Evolutionary conservation across 495 filamentous ascomycete species (phyloP).

Genomic region (Cercophora newfieldiana): DNA sequence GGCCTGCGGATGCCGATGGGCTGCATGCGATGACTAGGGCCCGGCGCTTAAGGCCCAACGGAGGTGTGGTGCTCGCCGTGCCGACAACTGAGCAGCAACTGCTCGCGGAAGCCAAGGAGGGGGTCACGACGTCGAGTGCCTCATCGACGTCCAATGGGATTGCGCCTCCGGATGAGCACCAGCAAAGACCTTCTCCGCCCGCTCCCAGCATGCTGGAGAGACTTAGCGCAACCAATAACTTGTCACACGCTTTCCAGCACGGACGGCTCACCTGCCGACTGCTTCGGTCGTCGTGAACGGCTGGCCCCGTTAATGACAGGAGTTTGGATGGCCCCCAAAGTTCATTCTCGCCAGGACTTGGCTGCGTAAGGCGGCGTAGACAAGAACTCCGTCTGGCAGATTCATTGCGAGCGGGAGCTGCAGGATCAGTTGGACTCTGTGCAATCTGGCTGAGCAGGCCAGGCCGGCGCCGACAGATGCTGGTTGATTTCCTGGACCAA

Average conservation of each 20-base stretch:
- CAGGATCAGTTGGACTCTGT: not conserved
- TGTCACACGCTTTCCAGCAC: not conserved
- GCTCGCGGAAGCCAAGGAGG: not conserved
- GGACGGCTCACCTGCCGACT: conserved; percentile 1
- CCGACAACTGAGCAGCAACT: conserved; percentile 28
- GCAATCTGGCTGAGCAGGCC: not conserved
- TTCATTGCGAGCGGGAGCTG: not conserved
- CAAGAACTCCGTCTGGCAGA: not conserved
- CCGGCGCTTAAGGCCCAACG: conserved; percentile 37
- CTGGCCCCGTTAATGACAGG: conserved; percentile 1
- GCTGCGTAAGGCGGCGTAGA: not conserved
- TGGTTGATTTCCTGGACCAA: not conserved
- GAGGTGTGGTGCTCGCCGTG: conserved; percentile 29
- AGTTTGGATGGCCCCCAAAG: conserved; percentile 14
- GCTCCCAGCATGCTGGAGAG: conserved; percentile 34
- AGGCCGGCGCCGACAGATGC: not conserved
- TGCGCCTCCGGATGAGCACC: not conserved
- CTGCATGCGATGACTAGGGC: conserved; percentile 36
- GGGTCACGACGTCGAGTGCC: conserved; percentile 20
- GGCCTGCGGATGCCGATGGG: conserved; percentile 31
- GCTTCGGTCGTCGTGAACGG: conserved; percentile 3
- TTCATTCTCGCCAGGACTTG: not conserved
- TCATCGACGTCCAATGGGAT: conserved; percentile 26
- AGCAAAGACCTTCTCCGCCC: not conserved
- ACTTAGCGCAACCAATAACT: conserved; percentile 9